Evolutionary conservation across 257 asterid genomes (phyloP), one percentile per base, ranked within the genome.

Genomic region (Asclepias syriaca): DNA sequence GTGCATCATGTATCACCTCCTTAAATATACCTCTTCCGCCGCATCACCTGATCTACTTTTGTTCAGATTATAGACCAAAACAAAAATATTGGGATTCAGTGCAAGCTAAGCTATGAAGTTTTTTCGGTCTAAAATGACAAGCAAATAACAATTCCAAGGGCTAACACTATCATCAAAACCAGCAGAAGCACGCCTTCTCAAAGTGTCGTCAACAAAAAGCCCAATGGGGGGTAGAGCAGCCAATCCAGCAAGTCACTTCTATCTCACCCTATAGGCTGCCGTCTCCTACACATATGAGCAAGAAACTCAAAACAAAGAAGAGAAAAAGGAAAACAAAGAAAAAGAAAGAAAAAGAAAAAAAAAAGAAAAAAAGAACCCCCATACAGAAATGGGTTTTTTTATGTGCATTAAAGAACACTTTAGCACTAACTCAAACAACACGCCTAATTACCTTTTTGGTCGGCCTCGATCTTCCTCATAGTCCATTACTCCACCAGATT

Each of bases 401-500:
- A 5, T 49, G 10, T 3, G 24, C 45, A 43, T 8, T 43, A 43
- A n/a, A 21, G 5, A 66, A 18, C 11, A 66, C 56, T 11, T 21
- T n/a, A 14, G 53, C 21, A 2, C 58, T 27, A 13, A 15, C 19
- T 16, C 22, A 19, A 65, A 43, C 10, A 19, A 10, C n/a, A 16
- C 8, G 15, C 69, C 76, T 68, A 63, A 51, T 71, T 88, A 95
- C 99, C 99, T 92, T 90, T 95, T 95, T 12, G 92, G 83, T 75
- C 96, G 91, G 82, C 88, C 84, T 53, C 94, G 88, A 66, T 92
- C 96, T 86, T 95, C 98, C 86, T 88, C 98, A 27, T 78, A 92
- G 82, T 87, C 96, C 98, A 95, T 95, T 85, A 92, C 93, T 87
- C 99, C 97, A 74, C 93, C 95, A 80, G 82, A 89, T 84, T 95